phyloP scores from a whole-genome alignment of 306 rosid species.

The Quercus dentata region DNA sequence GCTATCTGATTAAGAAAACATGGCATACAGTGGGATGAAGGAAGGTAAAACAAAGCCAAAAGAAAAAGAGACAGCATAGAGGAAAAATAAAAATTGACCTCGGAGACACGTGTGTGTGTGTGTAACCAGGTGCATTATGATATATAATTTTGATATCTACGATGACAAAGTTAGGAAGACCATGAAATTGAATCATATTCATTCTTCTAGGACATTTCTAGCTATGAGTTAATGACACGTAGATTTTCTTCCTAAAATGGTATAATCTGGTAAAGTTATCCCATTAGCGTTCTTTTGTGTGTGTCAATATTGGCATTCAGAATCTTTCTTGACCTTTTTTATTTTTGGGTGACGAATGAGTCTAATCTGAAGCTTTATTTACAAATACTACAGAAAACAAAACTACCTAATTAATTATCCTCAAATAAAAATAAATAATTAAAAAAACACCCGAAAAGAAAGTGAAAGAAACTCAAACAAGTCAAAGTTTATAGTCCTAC shows the following conservation, averaged over 20 bases:
- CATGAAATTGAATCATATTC: too few species aligned
- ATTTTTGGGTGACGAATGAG: neutral
- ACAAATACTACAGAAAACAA: neutral
- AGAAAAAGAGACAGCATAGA: neutral
- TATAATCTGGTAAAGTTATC: neutral
- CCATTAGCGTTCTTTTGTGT: neutral
- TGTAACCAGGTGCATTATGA: neutral
- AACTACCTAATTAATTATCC: neutral
- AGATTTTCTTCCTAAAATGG: neutral
- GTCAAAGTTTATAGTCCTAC: conserved; percentile 10
- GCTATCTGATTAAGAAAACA: neutral
- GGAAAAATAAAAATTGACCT: neutral
- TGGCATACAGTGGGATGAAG: neutral
- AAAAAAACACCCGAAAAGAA: too few species aligned
- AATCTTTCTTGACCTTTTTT: neutral
- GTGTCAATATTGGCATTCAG: neutral
- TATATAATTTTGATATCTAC: too few species aligned
- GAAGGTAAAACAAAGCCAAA: neutral
- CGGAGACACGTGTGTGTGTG: neutral
- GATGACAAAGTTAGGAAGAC: too few species aligned
- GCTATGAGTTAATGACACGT: neutral
- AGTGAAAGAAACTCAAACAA: neutral
- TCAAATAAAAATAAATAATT: neutral
- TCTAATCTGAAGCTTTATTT: neutral
- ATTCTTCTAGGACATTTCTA: neutral